phyloP scores from a whole-genome alignment of 108 stramenopile genomes.

The Skeletonema menzelii region DNA sequence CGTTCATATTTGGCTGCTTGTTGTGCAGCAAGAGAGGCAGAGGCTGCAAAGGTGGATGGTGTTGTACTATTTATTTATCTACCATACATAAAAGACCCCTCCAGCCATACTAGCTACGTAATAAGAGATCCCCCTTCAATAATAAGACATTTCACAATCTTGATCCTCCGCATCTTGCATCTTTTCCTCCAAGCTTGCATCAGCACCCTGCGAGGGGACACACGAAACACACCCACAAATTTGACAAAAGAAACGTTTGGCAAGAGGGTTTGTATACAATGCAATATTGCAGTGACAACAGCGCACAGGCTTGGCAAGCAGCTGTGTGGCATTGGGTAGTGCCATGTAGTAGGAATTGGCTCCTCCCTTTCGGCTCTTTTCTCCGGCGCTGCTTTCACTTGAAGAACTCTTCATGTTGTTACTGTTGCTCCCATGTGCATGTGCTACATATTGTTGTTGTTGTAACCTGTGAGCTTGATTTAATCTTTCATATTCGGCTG shows the following conservation, averaged over 20 bases:
- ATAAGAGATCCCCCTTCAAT: too few relatives aligned
- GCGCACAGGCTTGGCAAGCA: not conserved
- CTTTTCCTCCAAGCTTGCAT: not conserved
- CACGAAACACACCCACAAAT: not conserved
- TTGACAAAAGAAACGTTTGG: not conserved
- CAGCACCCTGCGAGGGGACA: not conserved
- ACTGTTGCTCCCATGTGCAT: not conserved
- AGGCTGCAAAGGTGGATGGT: too few relatives aligned
- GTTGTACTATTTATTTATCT: too few relatives aligned
- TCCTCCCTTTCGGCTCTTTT: too few relatives aligned
- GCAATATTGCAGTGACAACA: not conserved
- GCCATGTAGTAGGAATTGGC: not conserved
- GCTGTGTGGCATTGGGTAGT: not conserved
- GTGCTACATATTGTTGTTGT: not conserved
- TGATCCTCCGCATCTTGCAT: not conserved
- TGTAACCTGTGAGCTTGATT: not conserved
- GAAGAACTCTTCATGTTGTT: not conserved
- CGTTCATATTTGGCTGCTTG: too few relatives aligned
- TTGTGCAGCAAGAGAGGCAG: too few relatives aligned
- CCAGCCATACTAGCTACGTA: too few relatives aligned
- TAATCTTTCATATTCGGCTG: not conserved
- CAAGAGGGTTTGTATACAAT: not conserved
- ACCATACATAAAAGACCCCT: too few relatives aligned
- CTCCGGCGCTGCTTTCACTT: too few relatives aligned
- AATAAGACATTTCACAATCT: not conserved